phyloP scores from a whole-genome alignment of 345 rosid genomes.

The Kernera saxatilis region DNA sequence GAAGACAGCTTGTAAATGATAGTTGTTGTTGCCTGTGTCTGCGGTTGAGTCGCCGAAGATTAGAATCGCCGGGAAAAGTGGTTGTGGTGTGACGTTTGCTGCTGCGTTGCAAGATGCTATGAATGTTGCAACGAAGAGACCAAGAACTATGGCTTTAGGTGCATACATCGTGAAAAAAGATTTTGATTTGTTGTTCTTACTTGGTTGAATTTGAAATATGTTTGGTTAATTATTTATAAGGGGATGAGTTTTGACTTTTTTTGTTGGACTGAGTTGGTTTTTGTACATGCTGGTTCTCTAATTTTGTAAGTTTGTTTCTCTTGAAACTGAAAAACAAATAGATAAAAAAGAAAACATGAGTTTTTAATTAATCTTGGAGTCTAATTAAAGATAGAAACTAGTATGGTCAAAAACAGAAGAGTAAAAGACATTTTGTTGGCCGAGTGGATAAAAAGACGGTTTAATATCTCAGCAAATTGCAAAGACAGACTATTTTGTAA shows the following conservation, averaged over 20 bases:
- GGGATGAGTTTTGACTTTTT: neutral
- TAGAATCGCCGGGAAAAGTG: constrained; percentile 8
- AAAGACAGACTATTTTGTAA: too few relatives aligned
- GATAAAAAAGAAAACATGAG: neutral
- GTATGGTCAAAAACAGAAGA: too few relatives aligned
- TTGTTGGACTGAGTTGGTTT: neutral
- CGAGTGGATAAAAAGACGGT: too few relatives aligned
- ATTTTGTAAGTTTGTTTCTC: neutral
- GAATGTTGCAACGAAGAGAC: constrained; percentile 4
- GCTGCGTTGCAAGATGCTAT: neutral
- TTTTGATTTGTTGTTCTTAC: neutral
- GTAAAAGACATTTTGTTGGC: too few relatives aligned
- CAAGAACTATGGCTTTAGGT: neutral
- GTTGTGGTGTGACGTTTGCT: neutral
- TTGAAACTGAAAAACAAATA: neutral
- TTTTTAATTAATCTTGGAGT: neutral
- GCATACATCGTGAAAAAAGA: neutral
- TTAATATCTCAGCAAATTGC: too few relatives aligned
- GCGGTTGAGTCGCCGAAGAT: constrained; percentile 14
- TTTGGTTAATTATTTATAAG: neutral
- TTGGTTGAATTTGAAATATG: neutral
- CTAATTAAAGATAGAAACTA: too few relatives aligned
- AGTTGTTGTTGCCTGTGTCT: constrained; percentile 14
- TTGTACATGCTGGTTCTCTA: neutral
- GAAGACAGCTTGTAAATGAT: neutral